Evolutionary conservation across 148 eudicot species (phyloP), one percentile per base, ranked within the genome.

Genomic region (Beta vulgaris): DNA sequence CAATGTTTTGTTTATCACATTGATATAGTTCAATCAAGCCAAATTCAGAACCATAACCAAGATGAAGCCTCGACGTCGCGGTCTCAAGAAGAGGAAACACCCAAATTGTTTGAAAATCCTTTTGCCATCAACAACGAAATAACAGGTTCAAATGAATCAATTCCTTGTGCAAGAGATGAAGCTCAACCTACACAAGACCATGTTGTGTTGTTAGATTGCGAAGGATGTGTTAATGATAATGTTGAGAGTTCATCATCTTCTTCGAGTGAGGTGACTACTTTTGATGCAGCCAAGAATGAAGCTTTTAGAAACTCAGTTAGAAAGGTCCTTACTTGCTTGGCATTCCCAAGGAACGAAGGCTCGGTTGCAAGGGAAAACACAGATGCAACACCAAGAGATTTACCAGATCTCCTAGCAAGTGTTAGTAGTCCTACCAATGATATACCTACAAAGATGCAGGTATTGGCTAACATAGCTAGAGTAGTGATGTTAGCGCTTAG

Each of bases 321-420:
- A 48, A 87, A 85, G 74, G 88, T 89, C 7, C 85, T 87, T 4
- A 77, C 84, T 40, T 87, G 87, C 48, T 76, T 83, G 37, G 63
- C 74, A 71, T 61, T 79, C 59, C 89, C 76, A 44, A 85, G 80
- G 74, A 77, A 68, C 71, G 61, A 28, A 31, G 68, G 44, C 26
- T 31, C 40, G 25, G 59, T 60, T n/a, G n/a, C n/a, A n/a, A n/a
- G n/a, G n/a, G n/a, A n/a, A n/a, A n/a, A n/a, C n/a, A 31, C 36
- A 2, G 3, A 72, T 44, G 23, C 26, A 71, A 62, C 6, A 73
- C 51, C 35, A 51, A 74, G 59, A 32, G 73, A 61, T 35, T 35
- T 70, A 40, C 48, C 1, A 2, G 12, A 67, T 26, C 1, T 43
- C 26, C 49, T 35, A 48, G 25, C 79, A 68, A 36, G 75, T 7